Evolutionary conservation across 768 basidiomycete species (phyloP).

Genomic region (Leccinellum rugosiceps): DNA sequence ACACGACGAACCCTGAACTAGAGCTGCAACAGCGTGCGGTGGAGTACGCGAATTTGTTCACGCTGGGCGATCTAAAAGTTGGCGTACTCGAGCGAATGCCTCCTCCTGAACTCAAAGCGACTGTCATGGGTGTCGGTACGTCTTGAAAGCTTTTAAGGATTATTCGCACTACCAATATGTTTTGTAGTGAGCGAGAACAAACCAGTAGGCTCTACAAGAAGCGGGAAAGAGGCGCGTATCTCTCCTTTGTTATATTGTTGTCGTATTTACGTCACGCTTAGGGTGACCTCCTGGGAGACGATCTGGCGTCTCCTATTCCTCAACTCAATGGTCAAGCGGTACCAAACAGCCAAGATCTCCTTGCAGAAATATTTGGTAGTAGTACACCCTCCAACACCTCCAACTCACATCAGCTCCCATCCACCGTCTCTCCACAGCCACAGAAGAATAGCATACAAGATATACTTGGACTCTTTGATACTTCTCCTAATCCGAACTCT

Average conservation of each 20-base stretch:
- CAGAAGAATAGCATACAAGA: conserved; percentile 73
- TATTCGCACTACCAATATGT: conserved; percentile 1
- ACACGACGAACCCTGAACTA: conserved; percentile 85
- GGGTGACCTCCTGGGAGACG: conserved; percentile 84
- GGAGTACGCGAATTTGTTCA: conserved; percentile 87
- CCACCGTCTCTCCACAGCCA: conserved; percentile 43
- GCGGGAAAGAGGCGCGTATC: conserved; percentile 62
- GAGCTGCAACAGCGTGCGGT: conserved; percentile 96
- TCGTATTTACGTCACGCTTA: conserved; percentile 10
- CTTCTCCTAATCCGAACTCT: conserved; percentile 37
- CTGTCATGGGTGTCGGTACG: conserved; percentile 89
- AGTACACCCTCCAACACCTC: conserved; percentile 30
- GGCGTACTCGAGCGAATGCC: conserved; percentile 98
- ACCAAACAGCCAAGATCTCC: conserved; percentile 77
- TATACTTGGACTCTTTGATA: conserved; percentile 85
- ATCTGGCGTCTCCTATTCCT: conserved; percentile 44
- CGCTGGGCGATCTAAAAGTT: conserved; percentile 64
- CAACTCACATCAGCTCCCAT: conserved; percentile 30
- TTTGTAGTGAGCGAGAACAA: conserved; percentile 87
- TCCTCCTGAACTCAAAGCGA: conserved; percentile 96
- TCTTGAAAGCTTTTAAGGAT: conserved; percentile 1
- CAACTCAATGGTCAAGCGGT: conserved; percentile 41
- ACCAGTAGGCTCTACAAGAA: conserved; percentile 87
- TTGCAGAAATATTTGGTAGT: conserved; percentile 89
- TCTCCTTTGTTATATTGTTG: background rate